Percentiles rank a stretch among this genome's conserved stretches.
These are phyloP conservation scores for Phytophthora idaei DNA, from an alignment of 352 stramenopile genomes.

Conservation along the genomic window DNA sequence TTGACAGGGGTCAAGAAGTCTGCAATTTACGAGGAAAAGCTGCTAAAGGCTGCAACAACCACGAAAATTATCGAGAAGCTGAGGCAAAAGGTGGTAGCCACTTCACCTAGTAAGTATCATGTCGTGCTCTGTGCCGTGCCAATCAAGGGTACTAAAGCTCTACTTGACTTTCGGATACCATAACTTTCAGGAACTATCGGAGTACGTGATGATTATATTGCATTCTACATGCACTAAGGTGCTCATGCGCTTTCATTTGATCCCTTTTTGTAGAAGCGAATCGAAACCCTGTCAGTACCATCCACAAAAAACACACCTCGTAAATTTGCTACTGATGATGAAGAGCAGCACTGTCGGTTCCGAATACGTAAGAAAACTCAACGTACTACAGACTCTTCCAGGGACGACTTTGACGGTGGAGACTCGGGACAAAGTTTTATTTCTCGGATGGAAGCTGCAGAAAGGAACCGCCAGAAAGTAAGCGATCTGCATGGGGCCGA, in stretches of 20 bases:
- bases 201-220: slow-evolving; percentile 20
- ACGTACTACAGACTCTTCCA: slow-evolving; percentile 22
- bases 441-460: slow-evolving; percentile 76
- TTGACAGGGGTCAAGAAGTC: slow-evolving; percentile 65
- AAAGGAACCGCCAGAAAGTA: slow-evolving; percentile 82
- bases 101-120: slow-evolving; percentile 46
- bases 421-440: slow-evolving; percentile 54
- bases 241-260: slow-evolving; percentile 1
- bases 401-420: slow-evolving; percentile 41
- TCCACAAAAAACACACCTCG: slow-evolving; percentile 43
- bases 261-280: slow-evolving; percentile 55
- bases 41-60: slow-evolving; percentile 54
- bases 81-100: slow-evolving; percentile 49
- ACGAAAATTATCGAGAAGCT: slow-evolving; percentile 54
- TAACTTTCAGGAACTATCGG: slow-evolving; percentile 28
- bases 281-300: slow-evolving; percentile 62
- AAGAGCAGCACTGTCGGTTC: slow-evolving; percentile 79
- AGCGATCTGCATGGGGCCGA: not conserved
- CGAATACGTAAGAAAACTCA: slow-evolving; percentile 35
- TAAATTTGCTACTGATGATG: slow-evolving; percentile 74
- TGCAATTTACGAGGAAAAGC: slow-evolving; percentile 58
- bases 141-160: not conserved
- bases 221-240: not conserved
- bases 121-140: not conserved
- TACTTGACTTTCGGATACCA: not conserved